Conservation (phyloP, 2,329 filamentous ascomycete species). For the Penicillium sp. region DNA sequence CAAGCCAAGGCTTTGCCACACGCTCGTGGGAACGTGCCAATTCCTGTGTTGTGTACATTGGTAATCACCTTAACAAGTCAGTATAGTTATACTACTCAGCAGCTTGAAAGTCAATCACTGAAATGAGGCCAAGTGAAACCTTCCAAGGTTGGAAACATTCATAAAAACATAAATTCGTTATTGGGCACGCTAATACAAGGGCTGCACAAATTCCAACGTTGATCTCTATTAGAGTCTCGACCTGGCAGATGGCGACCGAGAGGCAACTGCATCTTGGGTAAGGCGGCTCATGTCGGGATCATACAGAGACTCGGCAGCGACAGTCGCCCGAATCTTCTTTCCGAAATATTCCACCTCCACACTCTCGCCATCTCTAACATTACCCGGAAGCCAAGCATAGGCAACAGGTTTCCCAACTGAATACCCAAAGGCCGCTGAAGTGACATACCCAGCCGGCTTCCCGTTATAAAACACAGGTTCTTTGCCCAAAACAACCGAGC, state of each 20-base stretch:
- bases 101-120: too few relatives aligned
- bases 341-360: conserved; percentile 67
- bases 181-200: background rate
- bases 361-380: conserved; percentile 48
- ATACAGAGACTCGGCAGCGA: conserved; percentile 53
- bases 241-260: conserved; percentile 12
- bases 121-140: too few relatives aligned
- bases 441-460: conserved; percentile 58
- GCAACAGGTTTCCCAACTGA: conserved; percentile 61
- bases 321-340: conserved; percentile 54
- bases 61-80: too few relatives aligned
- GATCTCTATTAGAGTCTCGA: conserved; percentile 3
- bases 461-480: conserved; percentile 59
- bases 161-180: background rate
- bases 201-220: background rate
- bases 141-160: background rate
- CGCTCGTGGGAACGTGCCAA: too few relatives aligned
- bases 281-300: conserved; percentile 45
- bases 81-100: too few relatives aligned
- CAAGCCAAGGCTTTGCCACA: too few relatives aligned
- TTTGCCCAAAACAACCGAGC: conserved; percentile 61
- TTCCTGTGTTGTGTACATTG: too few relatives aligned
- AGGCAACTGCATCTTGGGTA: conserved; percentile 19
- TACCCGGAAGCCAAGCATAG: conserved; percentile 58
- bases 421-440: conserved; percentile 62